These are phyloP conservation scores for Debaryomyces sp. DNA, from an alignment of 1,139 yeast genomes.

Conservation along the genomic window DNA sequence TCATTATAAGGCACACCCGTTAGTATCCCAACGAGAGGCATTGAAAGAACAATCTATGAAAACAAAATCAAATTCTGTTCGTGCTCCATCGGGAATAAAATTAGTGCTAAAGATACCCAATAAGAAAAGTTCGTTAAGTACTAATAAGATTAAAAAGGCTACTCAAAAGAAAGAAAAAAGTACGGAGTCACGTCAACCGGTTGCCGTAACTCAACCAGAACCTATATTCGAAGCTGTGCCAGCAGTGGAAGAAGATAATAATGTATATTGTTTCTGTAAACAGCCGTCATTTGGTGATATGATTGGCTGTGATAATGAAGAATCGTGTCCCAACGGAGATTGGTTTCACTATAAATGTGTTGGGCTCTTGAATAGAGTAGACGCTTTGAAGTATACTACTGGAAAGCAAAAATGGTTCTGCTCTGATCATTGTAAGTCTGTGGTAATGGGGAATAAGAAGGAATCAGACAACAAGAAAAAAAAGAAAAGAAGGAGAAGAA, in stretches of 20 bases:
- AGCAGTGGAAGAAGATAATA: conserved; percentile 25
- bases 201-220: background rate
- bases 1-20: conserved; percentile 41
- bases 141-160: conserved; percentile 7
- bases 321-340: conserved; percentile 47
- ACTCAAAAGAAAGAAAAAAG: conserved; percentile 4
- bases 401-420: conserved; percentile 48
- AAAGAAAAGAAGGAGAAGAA: conserved; percentile 16
- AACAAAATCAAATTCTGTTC: conserved; percentile 11
- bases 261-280: conserved; percentile 44
- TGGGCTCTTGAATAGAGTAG: conserved; percentile 42
- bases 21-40: conserved; percentile 45
- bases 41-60: conserved; percentile 30
- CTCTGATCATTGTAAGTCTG: conserved; percentile 34
- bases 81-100: conserved; percentile 24
- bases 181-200: conserved; percentile 1
- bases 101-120: conserved; percentile 33
- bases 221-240: conserved; percentile 7
- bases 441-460: conserved; percentile 17
- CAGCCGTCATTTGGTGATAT: conserved; percentile 50
- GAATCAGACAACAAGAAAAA: conserved; percentile 22
- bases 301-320: conserved; percentile 50
- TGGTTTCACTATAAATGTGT: conserved; percentile 56
- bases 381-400: conserved; percentile 39
- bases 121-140: conserved; percentile 7